Percentiles rank a stretch among this genome's conserved stretches.
Evolutionary conservation across 352 stramenopile species (phyloP).

Genomic region (Pythium monospermum): DNA sequence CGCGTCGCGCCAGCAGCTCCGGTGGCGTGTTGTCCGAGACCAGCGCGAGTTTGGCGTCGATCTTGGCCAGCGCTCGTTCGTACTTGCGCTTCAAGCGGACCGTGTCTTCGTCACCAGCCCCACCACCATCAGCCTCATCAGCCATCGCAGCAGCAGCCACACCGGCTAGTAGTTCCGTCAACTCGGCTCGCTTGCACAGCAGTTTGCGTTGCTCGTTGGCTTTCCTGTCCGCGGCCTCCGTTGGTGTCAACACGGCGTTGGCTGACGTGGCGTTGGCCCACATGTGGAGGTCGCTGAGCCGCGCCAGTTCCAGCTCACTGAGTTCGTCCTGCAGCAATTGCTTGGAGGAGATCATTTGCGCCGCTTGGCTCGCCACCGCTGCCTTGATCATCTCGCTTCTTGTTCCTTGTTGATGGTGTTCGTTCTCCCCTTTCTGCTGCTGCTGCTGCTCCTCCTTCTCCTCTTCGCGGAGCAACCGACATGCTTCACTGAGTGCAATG

Average conservation of each 20-base stretch:
- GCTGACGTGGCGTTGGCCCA: constrained; percentile 30
- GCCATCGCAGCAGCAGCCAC: constrained; percentile 13
- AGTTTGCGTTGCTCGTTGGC: constrained; percentile 49
- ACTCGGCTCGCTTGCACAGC: constrained; percentile 49
- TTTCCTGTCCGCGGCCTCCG: constrained; percentile 20
- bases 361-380: constrained; percentile 27
- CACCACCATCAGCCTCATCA: constrained; percentile 2
- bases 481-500: constrained; percentile 39
- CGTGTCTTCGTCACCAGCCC: constrained; percentile 19
- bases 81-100: constrained; percentile 35
- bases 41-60: constrained; percentile 49
- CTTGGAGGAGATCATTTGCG: constrained; percentile 24
- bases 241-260: constrained; percentile 7
- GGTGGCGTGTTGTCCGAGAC: constrained; percentile 45
- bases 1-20: constrained; percentile 42
- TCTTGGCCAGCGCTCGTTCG: constrained; percentile 54
- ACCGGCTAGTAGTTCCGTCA: constrained; percentile 23
- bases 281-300: constrained; percentile 32
- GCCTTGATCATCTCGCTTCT: too few relatives aligned
- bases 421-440: neutral
- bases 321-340: constrained; percentile 29
- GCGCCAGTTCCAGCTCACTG: constrained; percentile 20
- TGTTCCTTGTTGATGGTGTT: too few relatives aligned
- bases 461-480: constrained; percentile 30
- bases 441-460: constrained; percentile 10